phyloP scores from a whole-genome alignment of 2,329 filamentous ascomycete genomes.

The Eurotiales sp. region DNA sequence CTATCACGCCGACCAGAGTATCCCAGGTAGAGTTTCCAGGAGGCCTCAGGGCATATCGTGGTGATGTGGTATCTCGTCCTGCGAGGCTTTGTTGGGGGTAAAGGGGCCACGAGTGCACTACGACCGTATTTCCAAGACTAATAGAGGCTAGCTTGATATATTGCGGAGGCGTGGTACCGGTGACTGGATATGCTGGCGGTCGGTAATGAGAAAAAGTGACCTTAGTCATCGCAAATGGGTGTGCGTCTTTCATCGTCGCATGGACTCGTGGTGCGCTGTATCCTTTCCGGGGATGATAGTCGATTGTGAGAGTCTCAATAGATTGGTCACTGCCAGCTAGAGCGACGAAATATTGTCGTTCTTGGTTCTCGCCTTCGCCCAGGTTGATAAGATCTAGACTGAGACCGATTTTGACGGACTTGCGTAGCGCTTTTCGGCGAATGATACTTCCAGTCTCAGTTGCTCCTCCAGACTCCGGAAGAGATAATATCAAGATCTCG shows the following conservation, averaged over 20 bases:
- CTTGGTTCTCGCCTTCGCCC: slow-evolving; percentile 50
- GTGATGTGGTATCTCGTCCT: slow-evolving; percentile 39
- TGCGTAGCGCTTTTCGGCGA: slow-evolving; percentile 59
- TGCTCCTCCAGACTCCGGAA: slow-evolving; percentile 20
- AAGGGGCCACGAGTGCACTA: slow-evolving; percentile 75
- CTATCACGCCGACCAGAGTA: slow-evolving; percentile 52
- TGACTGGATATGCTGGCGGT: slow-evolving; percentile 48
- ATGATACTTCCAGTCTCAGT: slow-evolving; percentile 41
- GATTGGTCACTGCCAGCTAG: slow-evolving; percentile 76
- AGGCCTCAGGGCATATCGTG: slow-evolving; percentile 67
- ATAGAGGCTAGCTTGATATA: slow-evolving; percentile 76
- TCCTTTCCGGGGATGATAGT: slow-evolving; percentile 51
- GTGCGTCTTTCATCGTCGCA: slow-evolving; percentile 52
- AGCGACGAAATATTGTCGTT: slow-evolving; percentile 75
- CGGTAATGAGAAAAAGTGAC: slow-evolving; percentile 50
- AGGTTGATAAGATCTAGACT: slow-evolving; percentile 74
- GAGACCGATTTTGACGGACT: slow-evolving; percentile 67
- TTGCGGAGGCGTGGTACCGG: slow-evolving; percentile 48
- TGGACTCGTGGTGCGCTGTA: slow-evolving; percentile 49
- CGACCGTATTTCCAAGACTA: slow-evolving; percentile 73
- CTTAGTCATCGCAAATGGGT: slow-evolving; percentile 58
- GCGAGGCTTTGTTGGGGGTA: slow-evolving; percentile 33
- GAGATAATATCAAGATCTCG: slow-evolving; percentile 50
- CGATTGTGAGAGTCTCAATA: slow-evolving; percentile 72
- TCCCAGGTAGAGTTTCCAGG: slow-evolving; percentile 53